Conservation (phyloP, 169 alveolate species). For the Neospora caninum region DNA sequence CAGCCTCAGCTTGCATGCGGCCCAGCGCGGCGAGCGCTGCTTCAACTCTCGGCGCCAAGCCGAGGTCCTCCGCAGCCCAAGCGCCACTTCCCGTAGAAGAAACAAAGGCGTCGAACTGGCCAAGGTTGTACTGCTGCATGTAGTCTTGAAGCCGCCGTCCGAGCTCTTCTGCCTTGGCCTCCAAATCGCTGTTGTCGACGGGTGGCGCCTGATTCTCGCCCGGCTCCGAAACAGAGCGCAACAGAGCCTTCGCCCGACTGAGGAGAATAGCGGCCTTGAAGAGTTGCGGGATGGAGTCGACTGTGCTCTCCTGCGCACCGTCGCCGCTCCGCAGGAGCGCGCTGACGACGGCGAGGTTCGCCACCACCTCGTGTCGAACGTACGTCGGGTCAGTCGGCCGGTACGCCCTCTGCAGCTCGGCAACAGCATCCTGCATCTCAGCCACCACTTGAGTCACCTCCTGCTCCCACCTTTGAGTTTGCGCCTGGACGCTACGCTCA, state of each 20-base stretch:
- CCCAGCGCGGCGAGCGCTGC: neutral
- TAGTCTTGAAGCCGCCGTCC: neutral
- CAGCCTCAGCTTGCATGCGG: constrained; percentile 11
- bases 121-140: neutral
- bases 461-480: neutral
- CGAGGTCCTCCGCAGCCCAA: neutral
- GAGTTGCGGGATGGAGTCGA: neutral
- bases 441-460: neutral
- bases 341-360: neutral
- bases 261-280: neutral
- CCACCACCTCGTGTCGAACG: constrained; percentile 12
- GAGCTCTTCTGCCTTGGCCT: neutral
- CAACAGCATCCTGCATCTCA: neutral
- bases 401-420: neutral
- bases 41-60: neutral
- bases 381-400: neutral
- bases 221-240: neutral
- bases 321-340: neutral
- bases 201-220: neutral
- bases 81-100: neutral
- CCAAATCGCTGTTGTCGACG: neutral
- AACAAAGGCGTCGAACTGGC: neutral
- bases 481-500: neutral
- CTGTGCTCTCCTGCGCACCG: neutral
- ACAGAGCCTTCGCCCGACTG: neutral